Evolutionary conservation across 805 yeast genomes (phyloP), one percentile per base, ranked within the genome.

Genomic region (Saccharomyces cerevisiae): DNA sequence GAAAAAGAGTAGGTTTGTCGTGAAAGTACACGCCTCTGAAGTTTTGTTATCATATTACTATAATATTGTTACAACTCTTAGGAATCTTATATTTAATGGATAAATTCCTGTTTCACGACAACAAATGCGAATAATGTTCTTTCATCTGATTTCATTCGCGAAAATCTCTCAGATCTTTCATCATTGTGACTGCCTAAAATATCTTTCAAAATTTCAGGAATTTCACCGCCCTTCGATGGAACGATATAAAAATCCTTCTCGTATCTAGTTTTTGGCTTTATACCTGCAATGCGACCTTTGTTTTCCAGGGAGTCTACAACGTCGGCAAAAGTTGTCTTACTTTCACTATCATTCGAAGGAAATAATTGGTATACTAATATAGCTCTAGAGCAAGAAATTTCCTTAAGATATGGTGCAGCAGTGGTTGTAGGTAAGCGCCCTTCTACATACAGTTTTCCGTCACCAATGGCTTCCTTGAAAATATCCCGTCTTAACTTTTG

Each of bases 231-330:
- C 21, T 54, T 51, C n/a, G 60, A 54, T 2, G 66, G 60, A 41
- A 64, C 53, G 82, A 84, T 21, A 76, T 64, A 51, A 54, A 54
- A 56, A 55, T 61, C 59, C 50, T 61, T 63, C 27, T 59, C 63
- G 46, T 61, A 58, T 36, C 51, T 11, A 49, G 54, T 54, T 46
- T 62, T 61, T 36, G 56, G 54, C 46, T 49, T 56, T 9, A 65
- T 54, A n/a, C 68, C 69, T 6, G 63, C 55, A 8, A 63, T 56
- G 46, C 61, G 60, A 14, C 62, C 60, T 41, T 58, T 53, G 4
- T 51, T 51, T 32, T 55, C 36, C 50, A 66, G 48, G 27, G 59
- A 60, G 21, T 64, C 65, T 9, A 55, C 49, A 27, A 63, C 49
- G 24, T 52, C 51, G 22, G 50, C 48, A 41, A 65, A 69, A 50